Conservation (phyloP, 2,329 filamentous ascomycete genomes). For the Beauveria caledonica region DNA sequence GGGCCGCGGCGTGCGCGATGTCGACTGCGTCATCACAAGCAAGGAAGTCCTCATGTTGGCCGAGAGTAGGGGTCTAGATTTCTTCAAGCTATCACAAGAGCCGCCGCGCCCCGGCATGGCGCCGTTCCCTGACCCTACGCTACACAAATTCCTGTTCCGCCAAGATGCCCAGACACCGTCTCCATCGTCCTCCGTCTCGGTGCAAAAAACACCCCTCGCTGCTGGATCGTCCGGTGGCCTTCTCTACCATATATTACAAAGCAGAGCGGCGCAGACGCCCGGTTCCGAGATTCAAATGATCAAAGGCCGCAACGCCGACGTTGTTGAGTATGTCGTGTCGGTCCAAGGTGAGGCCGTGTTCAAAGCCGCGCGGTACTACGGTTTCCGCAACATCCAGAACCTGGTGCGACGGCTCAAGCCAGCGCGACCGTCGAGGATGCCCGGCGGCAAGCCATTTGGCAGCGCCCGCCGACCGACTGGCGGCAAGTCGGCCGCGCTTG, state of each 20-base stretch:
- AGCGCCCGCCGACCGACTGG: constrained; percentile 41
- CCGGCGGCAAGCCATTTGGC: constrained; percentile 59
- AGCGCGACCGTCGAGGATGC: constrained; percentile 66
- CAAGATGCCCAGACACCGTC: constrained; percentile 15
- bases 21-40: constrained; percentile 96
- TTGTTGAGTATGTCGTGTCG: constrained; percentile 73
- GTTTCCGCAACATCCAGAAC: constrained; percentile 97
- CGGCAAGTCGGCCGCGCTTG: constrained; percentile 38
- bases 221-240: constrained; percentile 85
- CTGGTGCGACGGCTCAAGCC: constrained; percentile 89
- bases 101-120: constrained; percentile 39
- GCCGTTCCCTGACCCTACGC: constrained; percentile 62
- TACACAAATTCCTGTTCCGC: constrained; percentile 70
- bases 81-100: constrained; percentile 60
- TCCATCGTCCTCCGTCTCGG: constrained; percentile 15
- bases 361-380: constrained; percentile 85
- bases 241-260: constrained; percentile 73
- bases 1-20: constrained; percentile 63
- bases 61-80: constrained; percentile 67
- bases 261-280: constrained; percentile 61
- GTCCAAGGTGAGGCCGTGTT: constrained; percentile 52
- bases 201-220: constrained; percentile 36
- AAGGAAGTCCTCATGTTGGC: constrained; percentile 89
- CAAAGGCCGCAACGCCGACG: constrained; percentile 81
- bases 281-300: constrained; percentile 63